These are phyloP conservation scores for Fragilaria radians DNA, from an alignment of 108 stramenopile genomes.

Conservation along the genomic window DNA sequence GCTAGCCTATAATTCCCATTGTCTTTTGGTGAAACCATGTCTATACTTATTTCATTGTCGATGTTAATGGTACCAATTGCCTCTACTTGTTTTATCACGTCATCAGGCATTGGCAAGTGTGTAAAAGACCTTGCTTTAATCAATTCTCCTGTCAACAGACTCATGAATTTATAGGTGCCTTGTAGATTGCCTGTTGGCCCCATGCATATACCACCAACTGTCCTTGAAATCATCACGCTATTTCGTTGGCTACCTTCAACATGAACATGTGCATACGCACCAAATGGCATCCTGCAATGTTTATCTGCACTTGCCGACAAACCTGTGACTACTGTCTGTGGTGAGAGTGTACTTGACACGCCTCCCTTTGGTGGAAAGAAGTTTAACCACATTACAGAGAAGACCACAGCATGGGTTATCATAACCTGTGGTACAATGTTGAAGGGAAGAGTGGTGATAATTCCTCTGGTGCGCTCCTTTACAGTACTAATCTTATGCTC, in stretches of 20 bases:
- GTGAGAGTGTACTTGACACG: slow-evolving; percentile 25
- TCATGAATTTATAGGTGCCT: slow-evolving; percentile 30
- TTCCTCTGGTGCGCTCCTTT: background rate
- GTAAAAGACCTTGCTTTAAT: slow-evolving; percentile 16
- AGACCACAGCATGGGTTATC: background rate
- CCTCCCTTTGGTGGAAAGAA: slow-evolving; percentile 25
- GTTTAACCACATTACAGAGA: background rate
- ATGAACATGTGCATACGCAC: slow-evolving; percentile 30
- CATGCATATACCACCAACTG: slow-evolving; percentile 20
- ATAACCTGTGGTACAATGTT: background rate
- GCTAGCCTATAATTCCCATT: background rate
- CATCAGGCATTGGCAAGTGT: slow-evolving; percentile 10
- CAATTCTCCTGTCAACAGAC: slow-evolving; percentile 8
- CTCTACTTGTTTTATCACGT: background rate
- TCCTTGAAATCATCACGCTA: slow-evolving; percentile 16
- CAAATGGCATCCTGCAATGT: slow-evolving; percentile 20
- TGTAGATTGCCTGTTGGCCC: slow-evolving; percentile 14
- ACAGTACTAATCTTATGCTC: background rate
- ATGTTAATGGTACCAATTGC: background rate
- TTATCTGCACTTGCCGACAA: background rate
- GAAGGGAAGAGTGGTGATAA: background rate
- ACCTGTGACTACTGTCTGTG: slow-evolving; percentile 6
- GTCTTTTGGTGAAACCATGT: too few species aligned
- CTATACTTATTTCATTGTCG: background rate
- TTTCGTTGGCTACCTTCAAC: slow-evolving; percentile 20